These are phyloP conservation scores for Cytospora chrysosperma DNA, from an alignment of 2,329 filamentous ascomycete species.

Conservation along the genomic window DNA sequence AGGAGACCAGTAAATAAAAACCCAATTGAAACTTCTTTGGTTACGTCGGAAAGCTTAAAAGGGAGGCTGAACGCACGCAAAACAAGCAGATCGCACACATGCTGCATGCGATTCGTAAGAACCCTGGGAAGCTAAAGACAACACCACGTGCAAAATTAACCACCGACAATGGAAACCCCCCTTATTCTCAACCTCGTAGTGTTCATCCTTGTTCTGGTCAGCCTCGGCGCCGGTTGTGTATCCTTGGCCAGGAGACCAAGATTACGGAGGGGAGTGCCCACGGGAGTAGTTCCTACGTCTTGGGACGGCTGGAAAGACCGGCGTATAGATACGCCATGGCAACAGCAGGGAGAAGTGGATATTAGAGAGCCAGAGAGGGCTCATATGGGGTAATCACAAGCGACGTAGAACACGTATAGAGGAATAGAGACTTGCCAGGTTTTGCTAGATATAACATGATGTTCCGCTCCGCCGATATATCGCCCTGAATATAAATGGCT, in stretches of 20 bases:
- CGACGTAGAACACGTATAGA: not conserved
- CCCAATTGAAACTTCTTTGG: no score
- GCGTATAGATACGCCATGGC: not conserved
- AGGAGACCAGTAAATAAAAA: no score
- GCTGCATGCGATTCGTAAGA: no score
- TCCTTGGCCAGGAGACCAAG: not conserved
- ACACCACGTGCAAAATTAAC: no score
- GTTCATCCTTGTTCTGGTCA: not conserved
- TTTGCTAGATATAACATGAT: not conserved
- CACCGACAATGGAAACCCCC: no score
- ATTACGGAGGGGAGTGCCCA: not conserved
- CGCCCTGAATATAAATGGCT: not conserved
- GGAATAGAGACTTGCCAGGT: not conserved
- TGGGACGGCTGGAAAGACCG: not conserved
- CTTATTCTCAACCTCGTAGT: not conserved
- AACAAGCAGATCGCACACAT: no score
- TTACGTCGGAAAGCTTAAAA: no score
- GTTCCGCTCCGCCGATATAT: not conserved
- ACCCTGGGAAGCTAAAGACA: no score
- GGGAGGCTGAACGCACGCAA: no score
- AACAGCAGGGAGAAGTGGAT: not conserved
- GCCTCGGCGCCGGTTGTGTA: not conserved
- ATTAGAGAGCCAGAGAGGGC: not conserved
- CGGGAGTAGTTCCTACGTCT: not conserved
- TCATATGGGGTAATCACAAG: not conserved